These are phyloP conservation scores for Aspergillus candidus DNA, from an alignment of 2,329 filamentous ascomycete genomes.

Conservation along the genomic window DNA sequence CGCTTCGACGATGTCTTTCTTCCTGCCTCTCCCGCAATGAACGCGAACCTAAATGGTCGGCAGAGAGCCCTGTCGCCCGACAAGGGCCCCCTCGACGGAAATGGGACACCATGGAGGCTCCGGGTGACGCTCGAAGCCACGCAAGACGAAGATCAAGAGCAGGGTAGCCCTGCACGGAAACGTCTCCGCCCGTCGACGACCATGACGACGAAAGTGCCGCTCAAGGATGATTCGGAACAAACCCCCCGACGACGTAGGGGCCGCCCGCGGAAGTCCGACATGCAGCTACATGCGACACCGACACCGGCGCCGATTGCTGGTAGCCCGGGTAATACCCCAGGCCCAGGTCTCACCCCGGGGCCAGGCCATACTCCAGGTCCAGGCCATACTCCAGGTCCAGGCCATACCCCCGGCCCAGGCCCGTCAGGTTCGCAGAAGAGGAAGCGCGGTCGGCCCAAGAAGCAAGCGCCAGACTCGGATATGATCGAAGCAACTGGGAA, in stretches of 20 bases:
- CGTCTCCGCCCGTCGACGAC: conserved; percentile 24
- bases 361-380: too few species aligned
- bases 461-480: conserved; percentile 22
- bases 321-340: conserved; percentile 28
- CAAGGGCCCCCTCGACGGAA: conserved; percentile 33
- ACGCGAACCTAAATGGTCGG: conserved; percentile 18
- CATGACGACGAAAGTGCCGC: conserved; percentile 37
- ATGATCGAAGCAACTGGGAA: conserved; percentile 16
- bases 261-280: conserved; percentile 39
- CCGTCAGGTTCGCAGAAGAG: conserved; percentile 26
- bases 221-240: conserved; percentile 34
- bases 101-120: conserved; percentile 44
- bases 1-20: conserved; percentile 39
- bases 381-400: too few species aligned
- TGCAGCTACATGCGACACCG: conserved; percentile 30
- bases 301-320: conserved; percentile 10
- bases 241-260: conserved; percentile 39
- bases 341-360: conserved; percentile 7
- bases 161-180: conserved; percentile 27
- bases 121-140: conserved; percentile 44
- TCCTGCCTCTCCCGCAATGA: conserved; percentile 33
- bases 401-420: conserved; percentile 27
- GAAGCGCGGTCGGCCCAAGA: conserved; percentile 34
- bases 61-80: conserved; percentile 32
- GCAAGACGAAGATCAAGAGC: conserved; percentile 34